These are phyloP conservation scores for Astrephomene gubernaculifera DNA, from an alignment of 139 green algal genomes.

Conservation along the genomic window DNA sequence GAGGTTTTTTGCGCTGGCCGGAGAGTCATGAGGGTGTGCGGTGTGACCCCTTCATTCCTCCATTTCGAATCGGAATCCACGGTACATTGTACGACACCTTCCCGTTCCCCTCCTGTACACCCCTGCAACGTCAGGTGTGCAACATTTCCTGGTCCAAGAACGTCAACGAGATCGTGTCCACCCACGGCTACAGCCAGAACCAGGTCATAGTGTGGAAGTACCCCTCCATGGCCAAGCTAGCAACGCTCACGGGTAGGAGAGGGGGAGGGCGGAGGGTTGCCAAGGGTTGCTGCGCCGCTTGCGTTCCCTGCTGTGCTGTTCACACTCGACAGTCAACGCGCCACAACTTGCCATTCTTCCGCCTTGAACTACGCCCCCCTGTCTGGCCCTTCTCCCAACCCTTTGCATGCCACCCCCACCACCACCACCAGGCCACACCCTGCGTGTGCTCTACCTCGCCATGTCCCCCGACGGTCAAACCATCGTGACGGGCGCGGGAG, in stretches of 20 bases:
- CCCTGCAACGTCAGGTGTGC: conserved; percentile 93
- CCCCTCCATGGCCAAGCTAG: conserved; percentile 89
- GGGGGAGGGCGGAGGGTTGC: no score
- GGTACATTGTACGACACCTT: no score
- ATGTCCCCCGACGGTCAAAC: conserved; percentile 96
- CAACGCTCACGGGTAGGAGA: conserved; percentile 83
- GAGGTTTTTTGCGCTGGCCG: no score
- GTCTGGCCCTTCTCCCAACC: background rate
- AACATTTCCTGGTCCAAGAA: conserved; percentile 97
- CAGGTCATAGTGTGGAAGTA: conserved; percentile 95
- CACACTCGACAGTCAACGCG: no score
- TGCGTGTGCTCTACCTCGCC: conserved; percentile 96
- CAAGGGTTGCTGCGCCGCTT: no score
- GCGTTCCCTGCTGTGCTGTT: no score
- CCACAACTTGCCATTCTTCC: no score
- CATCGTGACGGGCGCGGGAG: conserved; percentile 95
- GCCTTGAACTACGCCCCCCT: no score
- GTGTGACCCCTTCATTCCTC: no score
- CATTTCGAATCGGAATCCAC: no score
- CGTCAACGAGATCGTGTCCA: conserved; percentile 97
- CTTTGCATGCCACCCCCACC: background rate
- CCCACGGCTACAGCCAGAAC: conserved; percentile 98
- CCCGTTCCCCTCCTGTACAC: no score
- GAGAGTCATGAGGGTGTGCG: no score
- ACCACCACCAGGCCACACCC: conserved; percentile 80